A percentile compares a stretch with the other conserved stretches of the same genome.
phyloP scores from a whole-genome alignment of 495 filamentous ascomycete species.

The Lophium mytilinum region DNA sequence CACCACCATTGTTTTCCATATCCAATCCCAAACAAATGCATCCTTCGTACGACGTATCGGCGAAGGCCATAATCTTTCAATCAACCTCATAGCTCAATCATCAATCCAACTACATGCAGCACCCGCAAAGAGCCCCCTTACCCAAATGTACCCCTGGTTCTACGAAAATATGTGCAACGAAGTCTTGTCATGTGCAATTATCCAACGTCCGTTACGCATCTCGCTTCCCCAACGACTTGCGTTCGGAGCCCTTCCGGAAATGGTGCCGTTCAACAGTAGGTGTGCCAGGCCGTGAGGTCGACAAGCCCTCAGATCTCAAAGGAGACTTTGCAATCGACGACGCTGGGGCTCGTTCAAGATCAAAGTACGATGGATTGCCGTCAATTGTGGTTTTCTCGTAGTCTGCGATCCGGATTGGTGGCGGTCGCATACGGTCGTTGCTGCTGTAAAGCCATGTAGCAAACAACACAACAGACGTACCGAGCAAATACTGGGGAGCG shows the following conservation, averaged over 20 bases:
- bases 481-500: constrained; percentile 63
- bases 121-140: too few relatives aligned
- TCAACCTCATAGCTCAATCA: too few relatives aligned
- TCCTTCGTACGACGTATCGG: too few relatives aligned
- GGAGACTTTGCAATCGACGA: constrained; percentile 33
- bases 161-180: too few relatives aligned
- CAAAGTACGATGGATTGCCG: constrained; percentile 42
- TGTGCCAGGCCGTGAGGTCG: constrained; percentile 59
- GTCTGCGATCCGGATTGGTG: constrained; percentile 64
- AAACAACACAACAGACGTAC: constrained; percentile 64
- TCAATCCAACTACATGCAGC: too few relatives aligned
- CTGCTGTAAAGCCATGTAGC: constrained; percentile 80
- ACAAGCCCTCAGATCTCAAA: constrained; percentile 46
- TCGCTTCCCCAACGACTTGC: constrained; percentile 20
- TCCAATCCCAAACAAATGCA: too few relatives aligned
- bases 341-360: constrained; percentile 41
- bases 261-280: constrained; percentile 42
- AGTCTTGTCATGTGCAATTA: too few relatives aligned
- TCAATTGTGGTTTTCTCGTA: constrained; percentile 63
- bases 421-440: constrained; percentile 42
- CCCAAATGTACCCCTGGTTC: too few relatives aligned
- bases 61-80: too few relatives aligned
- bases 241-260: constrained; percentile 37
- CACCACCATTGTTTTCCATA: too few relatives aligned
- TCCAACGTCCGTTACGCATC: constrained; percentile 5